phyloP scores from a whole-genome alignment of 2,329 filamentous ascomycete genomes.

The Moelleriella libera region DNA sequence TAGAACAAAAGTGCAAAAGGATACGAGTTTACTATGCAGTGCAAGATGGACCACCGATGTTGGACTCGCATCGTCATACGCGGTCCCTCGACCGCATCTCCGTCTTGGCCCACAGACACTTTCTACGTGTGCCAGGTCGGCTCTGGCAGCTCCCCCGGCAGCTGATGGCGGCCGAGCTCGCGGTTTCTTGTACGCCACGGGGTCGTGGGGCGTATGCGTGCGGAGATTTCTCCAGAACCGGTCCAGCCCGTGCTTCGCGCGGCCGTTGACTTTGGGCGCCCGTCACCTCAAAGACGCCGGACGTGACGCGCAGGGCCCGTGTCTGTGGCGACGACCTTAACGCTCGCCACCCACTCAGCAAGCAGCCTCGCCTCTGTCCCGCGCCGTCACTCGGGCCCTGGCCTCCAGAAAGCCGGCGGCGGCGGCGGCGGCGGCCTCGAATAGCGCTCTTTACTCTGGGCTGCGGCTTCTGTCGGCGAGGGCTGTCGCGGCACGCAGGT shows the following conservation, averaged over 20 bases:
- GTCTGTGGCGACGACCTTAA: conserved; percentile 50
- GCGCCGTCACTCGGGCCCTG: conserved; percentile 29
- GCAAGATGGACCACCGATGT: too few relatives aligned
- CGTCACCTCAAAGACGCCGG: conserved; percentile 50
- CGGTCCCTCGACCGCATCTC: too few relatives aligned
- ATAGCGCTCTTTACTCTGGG: conserved; percentile 1
- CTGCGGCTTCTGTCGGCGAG: conserved; percentile 33
- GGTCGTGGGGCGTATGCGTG: conserved; percentile 52
- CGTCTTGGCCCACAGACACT: too few relatives aligned
- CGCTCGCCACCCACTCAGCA: conserved; percentile 47
- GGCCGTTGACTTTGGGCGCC: conserved; percentile 40
- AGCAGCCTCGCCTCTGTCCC: conserved; percentile 43
- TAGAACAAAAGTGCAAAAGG: too few relatives aligned
- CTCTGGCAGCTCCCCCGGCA: conserved; percentile 41
- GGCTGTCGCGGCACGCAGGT: conserved; percentile 44
- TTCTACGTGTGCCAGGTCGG: conserved; percentile 40
- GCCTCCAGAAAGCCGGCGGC: conserved; percentile 7
- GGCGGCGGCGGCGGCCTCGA: too few relatives aligned
- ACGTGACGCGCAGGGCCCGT: conserved; percentile 39
- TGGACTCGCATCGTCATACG: too few relatives aligned
- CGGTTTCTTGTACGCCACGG: conserved; percentile 51
- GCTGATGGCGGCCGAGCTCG: conserved; percentile 42
- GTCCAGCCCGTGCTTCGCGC: conserved; percentile 43
- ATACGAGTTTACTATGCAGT: too few relatives aligned
- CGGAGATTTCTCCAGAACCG: conserved; percentile 53